These are phyloP conservation scores for Parietaria judaica DNA, from an alignment of 306 rosid genomes.

Conservation along the genomic window DNA sequence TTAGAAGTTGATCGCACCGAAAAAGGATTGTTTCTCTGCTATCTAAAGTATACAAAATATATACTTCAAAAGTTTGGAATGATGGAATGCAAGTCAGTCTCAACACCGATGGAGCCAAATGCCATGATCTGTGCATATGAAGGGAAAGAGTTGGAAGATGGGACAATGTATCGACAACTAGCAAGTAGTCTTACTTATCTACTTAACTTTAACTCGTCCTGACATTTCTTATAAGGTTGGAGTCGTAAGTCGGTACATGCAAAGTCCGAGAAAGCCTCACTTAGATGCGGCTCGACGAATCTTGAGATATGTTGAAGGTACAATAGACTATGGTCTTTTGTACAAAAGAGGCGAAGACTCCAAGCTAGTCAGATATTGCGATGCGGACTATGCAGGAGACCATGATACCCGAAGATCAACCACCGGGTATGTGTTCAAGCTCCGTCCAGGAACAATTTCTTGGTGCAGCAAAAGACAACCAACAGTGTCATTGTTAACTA, in stretches of 20 bases:
- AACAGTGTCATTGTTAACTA: background rate
- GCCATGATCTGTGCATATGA: background rate
- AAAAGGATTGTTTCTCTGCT: background rate
- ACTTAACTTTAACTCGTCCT: background rate
- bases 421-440: background rate
- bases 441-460: background rate
- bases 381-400: background rate
- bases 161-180: background rate
- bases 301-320: background rate
- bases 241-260: background rate
- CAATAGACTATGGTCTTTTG: conserved; percentile 2
- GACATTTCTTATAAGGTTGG: background rate
- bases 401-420: background rate
- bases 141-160: background rate
- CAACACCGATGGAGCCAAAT: background rate
- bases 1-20: background rate
- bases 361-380: background rate
- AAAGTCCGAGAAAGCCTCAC: background rate
- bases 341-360: background rate
- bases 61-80: background rate
- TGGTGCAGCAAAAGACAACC: background rate
- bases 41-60: background rate
- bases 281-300: background rate
- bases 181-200: background rate
- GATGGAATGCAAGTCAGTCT: background rate